Evolutionary conservation across 768 basidiomycete genomes (phyloP).

Genomic region (Boletus pseudopeckii): DNA sequence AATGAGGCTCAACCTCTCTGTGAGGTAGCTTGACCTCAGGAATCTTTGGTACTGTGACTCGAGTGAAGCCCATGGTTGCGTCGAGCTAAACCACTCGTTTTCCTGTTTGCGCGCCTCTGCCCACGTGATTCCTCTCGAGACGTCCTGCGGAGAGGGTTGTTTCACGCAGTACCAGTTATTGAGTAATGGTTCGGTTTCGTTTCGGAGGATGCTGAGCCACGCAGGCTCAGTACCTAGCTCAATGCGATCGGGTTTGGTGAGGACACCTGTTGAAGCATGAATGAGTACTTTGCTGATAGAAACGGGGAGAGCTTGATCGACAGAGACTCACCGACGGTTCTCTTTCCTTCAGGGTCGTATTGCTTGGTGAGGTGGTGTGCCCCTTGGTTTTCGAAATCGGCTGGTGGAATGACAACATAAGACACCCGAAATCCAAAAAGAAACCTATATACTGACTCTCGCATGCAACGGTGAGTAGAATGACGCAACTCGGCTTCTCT

Average conservation of each 20-base stretch:
- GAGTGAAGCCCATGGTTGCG: constrained; percentile 52
- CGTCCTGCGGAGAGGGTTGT: constrained; percentile 33
- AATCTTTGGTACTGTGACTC: constrained; percentile 48
- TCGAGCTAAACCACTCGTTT: constrained; percentile 52
- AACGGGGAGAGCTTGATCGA: constrained; percentile 48
- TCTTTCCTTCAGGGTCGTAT: constrained; percentile 57
- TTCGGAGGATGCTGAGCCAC: constrained; percentile 58
- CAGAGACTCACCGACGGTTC: constrained; percentile 59
- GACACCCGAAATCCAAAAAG: constrained; percentile 28
- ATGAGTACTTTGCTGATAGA: not conserved
- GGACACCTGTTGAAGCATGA: constrained; percentile 15
- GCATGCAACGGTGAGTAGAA: constrained; percentile 59
- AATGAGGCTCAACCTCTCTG: constrained; percentile 54
- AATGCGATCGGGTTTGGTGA: constrained; percentile 71
- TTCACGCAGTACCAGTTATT: constrained; percentile 41
- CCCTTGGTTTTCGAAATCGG: constrained; percentile 78
- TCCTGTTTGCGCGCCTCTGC: constrained; percentile 55
- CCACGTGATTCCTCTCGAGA: constrained; percentile 42
- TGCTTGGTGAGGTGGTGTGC: constrained; percentile 63
- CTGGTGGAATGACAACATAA: constrained; percentile 42
- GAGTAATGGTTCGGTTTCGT: constrained; percentile 38
- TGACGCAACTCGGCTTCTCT: constrained; percentile 61
- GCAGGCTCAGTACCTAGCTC: constrained; percentile 17
- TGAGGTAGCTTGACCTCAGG: constrained; percentile 55
- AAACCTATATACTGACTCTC: constrained; percentile 19